Base-by-base conservation (phyloP, 768 basidiomycete genomes). In the Panaeolus cyanescens region DNA sequence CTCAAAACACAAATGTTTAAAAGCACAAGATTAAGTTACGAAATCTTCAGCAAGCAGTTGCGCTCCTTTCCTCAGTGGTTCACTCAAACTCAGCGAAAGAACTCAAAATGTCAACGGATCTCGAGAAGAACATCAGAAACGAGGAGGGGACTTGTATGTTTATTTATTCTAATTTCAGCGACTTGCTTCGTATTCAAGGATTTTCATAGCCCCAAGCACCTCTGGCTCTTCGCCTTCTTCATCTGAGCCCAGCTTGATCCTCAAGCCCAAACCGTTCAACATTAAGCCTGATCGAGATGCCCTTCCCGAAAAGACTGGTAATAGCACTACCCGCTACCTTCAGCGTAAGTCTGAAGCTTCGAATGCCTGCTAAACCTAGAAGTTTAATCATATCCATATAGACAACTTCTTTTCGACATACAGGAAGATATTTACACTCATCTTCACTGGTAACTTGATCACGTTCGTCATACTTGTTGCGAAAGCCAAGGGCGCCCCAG, bases 341-440 rank as follows among this genome's bases (percentile, higher is more conserved):
- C 42, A 64, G 22, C 50, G 42, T 69, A 83, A 80, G 80, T 54
- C 12, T 9, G 9, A n/a, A 25, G 3, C 10, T 34, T 17, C 20
- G n/a, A 83, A 25, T 70, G 82, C 40, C 80, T 82, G 71, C 79
- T 79, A 28, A 50, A 28, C 3, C 25, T 15, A 20, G 10, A 15
- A 5, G 59, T 39, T 32, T 22, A 32, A 33, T 30, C 30, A 7
- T 53, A 32, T 53, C 22, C 17, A 1, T 32, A 4, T 32, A 72
- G 71, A 67, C 56, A 69, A 63, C 42, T 70, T 85, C 64, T 79
- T 75, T 59, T 69, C 74, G 6, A 68, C 74, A 7, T 87, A 87
- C 68, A 77, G 85, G 58, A 77, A 82, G 61, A 77, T 85, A 0
- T 87, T 87, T 72, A 77, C 79, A 13, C 68, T 86, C 34, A 79